Base-by-base conservation (phyloP, 371 early-diverging fungal genomes). In the Mucor velutinosus region DNA sequence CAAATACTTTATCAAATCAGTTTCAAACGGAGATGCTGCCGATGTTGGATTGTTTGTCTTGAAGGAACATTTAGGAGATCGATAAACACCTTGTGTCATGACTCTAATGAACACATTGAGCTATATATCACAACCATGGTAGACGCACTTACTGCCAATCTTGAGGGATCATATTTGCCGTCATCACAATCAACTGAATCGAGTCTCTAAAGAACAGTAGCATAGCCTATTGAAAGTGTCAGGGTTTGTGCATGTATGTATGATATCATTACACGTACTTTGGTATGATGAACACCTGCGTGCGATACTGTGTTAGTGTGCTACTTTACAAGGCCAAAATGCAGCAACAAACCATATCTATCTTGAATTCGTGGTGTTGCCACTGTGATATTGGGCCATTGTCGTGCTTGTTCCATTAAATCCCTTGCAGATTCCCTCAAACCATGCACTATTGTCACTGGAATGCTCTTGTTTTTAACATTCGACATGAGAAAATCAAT, bases 51-150 rank as follows among this genome's bases (percentile, higher is more conserved):
- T 23, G 1, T 7, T 61, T 12, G 51, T 6, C 7, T 56, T 64
- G 0, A 56, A 35, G 4, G 23, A 14, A n/a, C 64, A 64, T 37
- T 39, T 35, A 0, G 64, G 41, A 3, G 56, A 39, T 41, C 56
- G 51, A n/a, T 64, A 64, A 3, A 64, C 64, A 29, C 64, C 64
- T 56, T 64, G 64, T 6, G 64, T 56, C 64, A 64, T 64, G 2
- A 37, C n/a, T 41, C 64, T 64, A 56, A 19, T 53, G 8, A 7
- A 11, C 23, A 53, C 4, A 8, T 3, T 15, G 25, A 29, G 33
- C 14, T 17, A 32, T 1, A 17, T 57, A 14, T 0, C 14, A 6
- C 37, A 57, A 5, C 33, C 32, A 8, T 32, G 33, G 1, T 10
- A 55, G 0, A 14, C 1, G 27, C 8, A 32, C 51, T 25, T 49